Base-by-base conservation (phyloP, 169 alveolate species). In the Blepharisma undulans region DNA sequence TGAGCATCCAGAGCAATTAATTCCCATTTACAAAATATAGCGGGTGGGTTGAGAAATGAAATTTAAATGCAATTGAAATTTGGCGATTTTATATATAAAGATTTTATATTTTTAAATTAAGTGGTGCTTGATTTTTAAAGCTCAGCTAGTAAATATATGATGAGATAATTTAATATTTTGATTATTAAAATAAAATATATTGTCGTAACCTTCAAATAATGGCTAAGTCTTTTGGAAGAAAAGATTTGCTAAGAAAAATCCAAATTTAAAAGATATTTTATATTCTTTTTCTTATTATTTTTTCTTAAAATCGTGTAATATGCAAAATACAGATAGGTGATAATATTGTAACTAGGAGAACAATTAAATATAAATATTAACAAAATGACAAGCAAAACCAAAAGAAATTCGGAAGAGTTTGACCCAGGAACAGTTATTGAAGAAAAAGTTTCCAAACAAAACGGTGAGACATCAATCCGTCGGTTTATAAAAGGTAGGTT, bases 401-500 rank as follows among this genome's bases (percentile, higher is more conserved):
- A 48, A 48, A 48, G 66, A 48, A 48, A 48, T 48, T 48, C 66
- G 7, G 66, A 48, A 48, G 66, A 48, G 14, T 48, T 48, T 48
- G 66, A 48, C 66, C 66, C 66, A 48, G 66, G 66, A 48, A 48
- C 80, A 8, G 72, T 86, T 27, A 32, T 86, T 5, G 91, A 86
- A 48, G 91, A 86, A 72, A 86, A 86, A 27, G 36, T 84, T 8
- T 72, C 60, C 1, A 32, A 33, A n/a, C 84, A 61, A 19, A 86
- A 86, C 80, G 84, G 84, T 7, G 84, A 86, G 32, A 32, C 30
- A 25, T 19, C 91, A 1, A 86, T 72, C 36, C 80, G 91, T 21
- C 59, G 36, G 66, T 86, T 61, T 48, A 25, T 22, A 1, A 86
- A 86, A 72, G 91, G 91, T n/a, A 86, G 36, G n/a, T 86, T 91